A percentile compares a stretch with the other conserved stretches of the same genome.
Conservation (phyloP, 352 stramenopile genomes). For the Globisporangium megalacanthum region DNA sequence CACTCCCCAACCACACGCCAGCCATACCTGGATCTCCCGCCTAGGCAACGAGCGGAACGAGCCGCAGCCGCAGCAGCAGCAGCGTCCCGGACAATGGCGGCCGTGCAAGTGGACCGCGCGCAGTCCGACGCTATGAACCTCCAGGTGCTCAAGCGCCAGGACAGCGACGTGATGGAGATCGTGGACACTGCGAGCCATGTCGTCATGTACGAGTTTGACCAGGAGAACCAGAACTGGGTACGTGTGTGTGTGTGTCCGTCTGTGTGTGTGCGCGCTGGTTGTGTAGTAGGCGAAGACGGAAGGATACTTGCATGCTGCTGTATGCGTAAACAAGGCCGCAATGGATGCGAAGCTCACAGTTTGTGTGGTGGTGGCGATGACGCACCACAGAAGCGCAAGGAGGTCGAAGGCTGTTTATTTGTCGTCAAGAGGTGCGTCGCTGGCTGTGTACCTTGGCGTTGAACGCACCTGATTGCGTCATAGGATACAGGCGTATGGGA, state of each 20-base stretch:
- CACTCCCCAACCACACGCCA: too few species aligned
- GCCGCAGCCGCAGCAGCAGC: background rate
- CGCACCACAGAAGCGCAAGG: conserved; percentile 69
- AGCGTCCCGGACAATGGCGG: conserved; percentile 20
- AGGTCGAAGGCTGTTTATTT: conserved; percentile 82
- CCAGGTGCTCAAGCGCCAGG: conserved; percentile 81
- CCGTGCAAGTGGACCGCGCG: conserved; percentile 65
- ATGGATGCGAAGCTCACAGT: background rate
- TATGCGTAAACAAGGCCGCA: background rate
- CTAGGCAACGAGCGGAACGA: too few species aligned
- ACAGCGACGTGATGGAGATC: conserved; percentile 74
- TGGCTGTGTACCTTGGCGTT: too few species aligned
- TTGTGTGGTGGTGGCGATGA: background rate
- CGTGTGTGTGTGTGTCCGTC: conserved; percentile 10
- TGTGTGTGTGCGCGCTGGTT: background rate
- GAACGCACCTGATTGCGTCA: background rate
- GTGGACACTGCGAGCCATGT: conserved; percentile 83
- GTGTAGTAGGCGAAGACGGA: too few species aligned
- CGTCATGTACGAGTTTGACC: conserved; percentile 87
- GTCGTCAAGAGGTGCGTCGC: conserved; percentile 65
- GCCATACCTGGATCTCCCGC: too few species aligned
- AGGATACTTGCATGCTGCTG: background rate
- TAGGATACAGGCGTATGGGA: background rate
- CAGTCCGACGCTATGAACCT: conserved; percentile 87
- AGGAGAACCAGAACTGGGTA: conserved; percentile 78